A percentile compares a stretch with the other conserved stretches of the same genome.
These are phyloP conservation scores for Anastatica hierochuntica DNA, from an alignment of 345 rosid species.

Conservation along the genomic window DNA sequence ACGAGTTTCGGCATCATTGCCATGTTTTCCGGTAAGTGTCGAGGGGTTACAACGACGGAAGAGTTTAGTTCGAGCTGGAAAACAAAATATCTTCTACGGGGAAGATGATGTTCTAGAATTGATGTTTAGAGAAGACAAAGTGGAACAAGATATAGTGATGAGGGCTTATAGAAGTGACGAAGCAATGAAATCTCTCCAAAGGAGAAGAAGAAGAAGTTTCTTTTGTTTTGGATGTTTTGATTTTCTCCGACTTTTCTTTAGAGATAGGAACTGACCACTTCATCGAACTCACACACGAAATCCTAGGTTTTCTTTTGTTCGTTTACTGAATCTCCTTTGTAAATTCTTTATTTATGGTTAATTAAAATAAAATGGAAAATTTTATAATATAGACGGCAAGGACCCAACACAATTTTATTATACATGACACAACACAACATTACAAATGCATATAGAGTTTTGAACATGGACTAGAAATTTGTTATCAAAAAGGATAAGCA, in stretches of 20 bases:
- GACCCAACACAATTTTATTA: no score
- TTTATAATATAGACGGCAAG: no score
- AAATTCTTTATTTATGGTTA: no score
- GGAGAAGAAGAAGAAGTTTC: neutral
- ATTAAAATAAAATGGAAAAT: no score
- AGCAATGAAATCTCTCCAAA: constrained; percentile 20
- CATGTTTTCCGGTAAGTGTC: constrained; percentile 3
- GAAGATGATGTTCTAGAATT: constrained; percentile 14
- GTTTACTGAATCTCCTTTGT: no score
- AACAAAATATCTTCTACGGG: constrained; percentile 12
- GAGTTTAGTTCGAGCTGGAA: neutral
- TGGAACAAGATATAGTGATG: constrained; percentile 20
- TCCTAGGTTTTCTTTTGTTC: no score
- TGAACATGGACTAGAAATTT: no score
- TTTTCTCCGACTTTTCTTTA: constrained; percentile 14
- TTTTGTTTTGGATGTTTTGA: constrained; percentile 19
- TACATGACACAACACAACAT: no score
- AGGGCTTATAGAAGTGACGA: constrained; percentile 21
- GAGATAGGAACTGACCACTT: constrained; percentile 1
- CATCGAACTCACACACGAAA: no score
- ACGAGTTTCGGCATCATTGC: neutral
- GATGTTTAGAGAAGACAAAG: constrained; percentile 19
- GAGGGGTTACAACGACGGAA: constrained; percentile 1
- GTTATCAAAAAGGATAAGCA: no score
- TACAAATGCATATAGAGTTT: no score